Evolutionary conservation across 2,329 filamentous ascomycete genomes (phyloP), one percentile per base, ranked within the genome.

Genomic region (Alternaria postmessia): DNA sequence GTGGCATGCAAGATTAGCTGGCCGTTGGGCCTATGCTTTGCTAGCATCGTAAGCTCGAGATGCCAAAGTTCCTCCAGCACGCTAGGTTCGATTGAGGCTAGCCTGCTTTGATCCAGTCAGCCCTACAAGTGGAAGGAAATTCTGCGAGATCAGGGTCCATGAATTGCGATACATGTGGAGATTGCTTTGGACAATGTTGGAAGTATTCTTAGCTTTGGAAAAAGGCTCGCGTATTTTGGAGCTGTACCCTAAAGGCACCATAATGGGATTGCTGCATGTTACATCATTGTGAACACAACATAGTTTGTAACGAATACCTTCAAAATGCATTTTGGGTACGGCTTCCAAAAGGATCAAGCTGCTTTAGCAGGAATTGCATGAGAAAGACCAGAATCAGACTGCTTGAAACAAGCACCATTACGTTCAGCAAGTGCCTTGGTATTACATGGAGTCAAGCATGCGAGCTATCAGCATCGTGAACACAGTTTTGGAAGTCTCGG

Each of bases 401-500:
- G 22, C 8, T 22, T 9, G 12, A 26, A 7, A 3, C 30, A 48
- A 22, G 14, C 18, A 51, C 16, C 9, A 20, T 34, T 20, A 3
- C 12, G 3, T 36, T 24, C 30, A n/a, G 14, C 7, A 34, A 12
- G 14, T 20, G 32, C 22, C 30, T 9, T 38, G 20, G 26, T 16
- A 12, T 36, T 30, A n/a, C 3, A 11, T 34, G 14, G 5, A 38
- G 22, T 38, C 32, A 38, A 24, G 34, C 30, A 38, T n/a, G 20
- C 46, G 16, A n/a, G 32, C 46, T 16, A 24, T 42, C 39, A 26
- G 30, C 8, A 49, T 36, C 46, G 12, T 49, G 46, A 49, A 49
- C 58, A 58, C 57, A 57, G 63, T 41, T 44, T 34, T 62, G 20
- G 46, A 54, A 51, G 51, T 49, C 56, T 58, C 57, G 55, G 64